A percentile compares a stretch with the other conserved stretches of the same genome.
Evolutionary conservation across 805 yeast genomes (phyloP).

Genomic region (Suhomyces xylopsoci): DNA sequence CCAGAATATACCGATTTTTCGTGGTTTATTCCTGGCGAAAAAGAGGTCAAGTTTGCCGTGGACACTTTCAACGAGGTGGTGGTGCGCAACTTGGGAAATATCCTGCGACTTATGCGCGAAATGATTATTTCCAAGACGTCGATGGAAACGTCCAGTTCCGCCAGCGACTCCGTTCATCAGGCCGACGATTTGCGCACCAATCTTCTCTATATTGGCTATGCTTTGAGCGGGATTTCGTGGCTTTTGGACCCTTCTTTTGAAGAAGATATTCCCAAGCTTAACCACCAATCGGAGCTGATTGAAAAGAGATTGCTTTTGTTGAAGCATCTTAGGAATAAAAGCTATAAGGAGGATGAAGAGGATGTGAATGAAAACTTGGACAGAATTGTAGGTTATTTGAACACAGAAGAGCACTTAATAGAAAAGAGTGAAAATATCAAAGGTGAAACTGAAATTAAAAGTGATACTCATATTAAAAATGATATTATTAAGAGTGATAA

Average conservation of each 20-base stretch:
- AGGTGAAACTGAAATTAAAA: not conserved
- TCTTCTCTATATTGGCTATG: conserved; percentile 55
- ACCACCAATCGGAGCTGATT: conserved; percentile 29
- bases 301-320: conserved; percentile 34
- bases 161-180: conserved; percentile 22
- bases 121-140: no score
- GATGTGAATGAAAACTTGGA: conserved; percentile 32
- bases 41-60: conserved; percentile 60
- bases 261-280: conserved; percentile 41
- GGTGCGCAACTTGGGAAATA: conserved; percentile 38
- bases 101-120: conserved; percentile 35
- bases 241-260: conserved; percentile 71
- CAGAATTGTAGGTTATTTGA: conserved; percentile 25
- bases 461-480: no score
- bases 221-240: conserved; percentile 66
- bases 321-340: conserved; percentile 28
- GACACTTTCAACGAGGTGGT: conserved; percentile 52
- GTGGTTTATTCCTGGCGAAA: conserved; percentile 71
- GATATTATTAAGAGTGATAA: no score
- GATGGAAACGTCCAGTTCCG: no score
- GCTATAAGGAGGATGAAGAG: conserved; percentile 22
- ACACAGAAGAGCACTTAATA: no score
- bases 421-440: no score
- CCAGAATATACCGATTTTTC: conserved; percentile 50
- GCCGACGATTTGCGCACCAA: conserved; percentile 56